Base-by-base conservation (phyloP, 495 filamentous ascomycete species). In the Penicillium taxi region DNA sequence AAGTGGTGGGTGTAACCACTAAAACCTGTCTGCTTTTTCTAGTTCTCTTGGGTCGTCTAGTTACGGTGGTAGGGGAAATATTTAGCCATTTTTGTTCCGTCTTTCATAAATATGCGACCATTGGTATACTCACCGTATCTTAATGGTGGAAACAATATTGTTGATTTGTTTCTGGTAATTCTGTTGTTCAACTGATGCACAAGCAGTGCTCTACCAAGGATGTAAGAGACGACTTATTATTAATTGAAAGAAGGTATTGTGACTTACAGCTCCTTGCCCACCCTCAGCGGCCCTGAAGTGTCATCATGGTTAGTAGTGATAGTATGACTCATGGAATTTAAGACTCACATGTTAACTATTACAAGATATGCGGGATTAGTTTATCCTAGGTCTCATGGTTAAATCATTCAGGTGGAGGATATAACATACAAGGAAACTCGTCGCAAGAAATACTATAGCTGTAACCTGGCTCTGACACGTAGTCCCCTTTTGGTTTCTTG, bases 381-480 rank as follows among this genome's bases (percentile, higher is more conserved):
- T n/a, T n/a, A n/a, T n/a, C n/a, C n/a, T n/a, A n/a, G n/a, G n/a
- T n/a, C n/a, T 11, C 15, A 16, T 16, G 13, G 17, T 16, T 32
- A n/a, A 32, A 18, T 4, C n/a, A 16, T 16, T n/a, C 29, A n/a
- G n/a, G n/a, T 32, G 13, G 29, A 19, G 28, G 25, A 12, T 6
- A 37, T 22, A 6, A 40, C 37, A 32, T 13, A 40, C 37, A 40
- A 26, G 37, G 37, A 11, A 40, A 40, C 15, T 40, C 37, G 21
- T 40, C 37, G 16, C 37, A 40, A 2, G 37, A 40, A 9, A 40
- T 32, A 18, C 14, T 20, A 11, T 39, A 26, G 12, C 12, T 27
- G 12, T 7, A 39, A 9, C 36, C 36, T 1, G 3, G 9, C 36
- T 30, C 31, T 30, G 12, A 13, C 1, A n/a, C 8, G 21, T 32